Conservation (phyloP, 2,329 filamentous ascomycete species). For the Cordyceps pruinosa region DNA sequence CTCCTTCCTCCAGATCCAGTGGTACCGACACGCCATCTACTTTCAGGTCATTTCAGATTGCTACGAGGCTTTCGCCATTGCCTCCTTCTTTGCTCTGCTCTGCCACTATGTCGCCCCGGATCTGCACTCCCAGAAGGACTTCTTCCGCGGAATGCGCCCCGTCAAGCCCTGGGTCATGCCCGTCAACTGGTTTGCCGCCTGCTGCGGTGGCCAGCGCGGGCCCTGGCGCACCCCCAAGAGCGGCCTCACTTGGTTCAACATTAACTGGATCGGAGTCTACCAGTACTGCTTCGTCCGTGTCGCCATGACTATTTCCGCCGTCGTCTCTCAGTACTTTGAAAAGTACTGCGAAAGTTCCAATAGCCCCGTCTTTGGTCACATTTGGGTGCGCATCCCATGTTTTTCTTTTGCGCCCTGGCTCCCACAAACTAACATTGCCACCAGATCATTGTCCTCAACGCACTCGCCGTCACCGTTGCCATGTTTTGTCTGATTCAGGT, state of each 20-base stretch:
- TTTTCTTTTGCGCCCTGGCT: too few species aligned
- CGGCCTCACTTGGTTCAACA: slow-evolving; percentile 86
- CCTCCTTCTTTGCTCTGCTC: slow-evolving; percentile 76
- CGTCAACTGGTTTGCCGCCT: slow-evolving; percentile 61
- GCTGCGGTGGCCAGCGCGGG: slow-evolving; percentile 62
- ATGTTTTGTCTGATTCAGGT: slow-evolving; percentile 90
- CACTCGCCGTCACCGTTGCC: slow-evolving; percentile 66
- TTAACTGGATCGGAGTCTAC: slow-evolving; percentile 75
- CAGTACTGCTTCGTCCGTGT: slow-evolving; percentile 82
- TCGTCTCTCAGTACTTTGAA: slow-evolving; percentile 61
- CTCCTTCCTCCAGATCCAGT: slow-evolving; percentile 65
- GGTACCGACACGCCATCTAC: slow-evolving; percentile 73
- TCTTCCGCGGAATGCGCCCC: slow-evolving; percentile 62
- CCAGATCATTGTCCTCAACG: slow-evolving; percentile 63
- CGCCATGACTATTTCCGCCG: slow-evolving; percentile 70
- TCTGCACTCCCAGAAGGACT: slow-evolving; percentile 74
- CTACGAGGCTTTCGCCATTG: slow-evolving; percentile 84
- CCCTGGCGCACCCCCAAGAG: slow-evolving; percentile 68
- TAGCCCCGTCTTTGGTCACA: slow-evolving; percentile 70
- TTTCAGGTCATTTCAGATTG: slow-evolving; percentile 76
- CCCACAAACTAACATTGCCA: slow-evolving; percentile 9
- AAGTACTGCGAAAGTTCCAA: slow-evolving; percentile 75
- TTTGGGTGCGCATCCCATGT: slow-evolving; percentile 56
- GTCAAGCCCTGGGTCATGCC: slow-evolving; percentile 69
- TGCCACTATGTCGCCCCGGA: slow-evolving; percentile 75